These are phyloP conservation scores for Vigna radiata DNA, from an alignment of 306 rosid genomes.

Conservation along the genomic window DNA sequence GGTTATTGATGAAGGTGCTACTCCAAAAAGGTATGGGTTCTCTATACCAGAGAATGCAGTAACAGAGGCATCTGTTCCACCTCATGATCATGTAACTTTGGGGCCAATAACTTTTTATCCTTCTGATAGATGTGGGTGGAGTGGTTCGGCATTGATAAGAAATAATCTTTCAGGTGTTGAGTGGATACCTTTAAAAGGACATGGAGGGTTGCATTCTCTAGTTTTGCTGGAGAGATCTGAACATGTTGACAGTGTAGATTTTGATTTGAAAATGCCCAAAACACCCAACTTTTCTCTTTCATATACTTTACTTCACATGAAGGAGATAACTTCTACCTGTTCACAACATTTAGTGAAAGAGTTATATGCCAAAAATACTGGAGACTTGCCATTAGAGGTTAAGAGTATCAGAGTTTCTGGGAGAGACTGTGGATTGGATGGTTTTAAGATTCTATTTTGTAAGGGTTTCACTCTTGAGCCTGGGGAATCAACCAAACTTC, in stretches of 20 bases:
- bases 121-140: constrained; percentile 79
- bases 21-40: constrained; percentile 78
- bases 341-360: constrained; percentile 67
- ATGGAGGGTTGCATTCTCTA: constrained; percentile 84
- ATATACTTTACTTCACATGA: constrained; percentile 55
- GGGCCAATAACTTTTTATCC: constrained; percentile 89
- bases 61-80: constrained; percentile 83
- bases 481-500: constrained; percentile 50
- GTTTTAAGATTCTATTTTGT: constrained; percentile 67
- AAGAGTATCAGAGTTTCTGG: constrained; percentile 76
- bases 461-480: constrained; percentile 49
- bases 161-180: constrained; percentile 97
- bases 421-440: constrained; percentile 80
- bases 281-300: constrained; percentile 66
- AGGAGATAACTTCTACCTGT: constrained; percentile 65
- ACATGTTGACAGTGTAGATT: constrained; percentile 68
- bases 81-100: constrained; percentile 64
- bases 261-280: constrained; percentile 62
- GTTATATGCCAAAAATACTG: constrained; percentile 81
- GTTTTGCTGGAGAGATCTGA: constrained; percentile 67
- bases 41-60: constrained; percentile 77
- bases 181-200: constrained; percentile 74
- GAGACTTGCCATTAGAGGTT: constrained; percentile 83
- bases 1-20: constrained; percentile 59
- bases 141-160: constrained; percentile 88